Conservation (phyloP, 495 filamentous ascomycete species). For the Xylaria nigripes region DNA sequence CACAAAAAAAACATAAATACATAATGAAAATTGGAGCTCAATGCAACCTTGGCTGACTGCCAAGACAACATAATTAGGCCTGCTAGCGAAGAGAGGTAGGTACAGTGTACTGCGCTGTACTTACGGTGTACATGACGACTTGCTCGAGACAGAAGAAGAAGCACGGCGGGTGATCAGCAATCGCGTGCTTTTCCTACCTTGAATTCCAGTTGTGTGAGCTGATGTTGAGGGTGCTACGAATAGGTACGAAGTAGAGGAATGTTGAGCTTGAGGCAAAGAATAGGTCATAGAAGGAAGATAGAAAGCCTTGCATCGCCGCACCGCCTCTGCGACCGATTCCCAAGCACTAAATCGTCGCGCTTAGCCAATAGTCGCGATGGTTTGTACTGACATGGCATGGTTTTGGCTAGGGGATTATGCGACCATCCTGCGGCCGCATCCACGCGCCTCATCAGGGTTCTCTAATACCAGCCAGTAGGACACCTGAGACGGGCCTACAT, state of each 20-base stretch:
- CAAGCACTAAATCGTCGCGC: not conserved
- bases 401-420: not conserved
- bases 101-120: not conserved
- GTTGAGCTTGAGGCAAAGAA: not conserved
- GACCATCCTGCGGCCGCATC: not conserved
- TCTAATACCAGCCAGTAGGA: not conserved
- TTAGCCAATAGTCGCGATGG: conserved; percentile 12
- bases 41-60: conserved; percentile 3
- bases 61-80: not conserved
- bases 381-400: not conserved
- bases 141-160: not conserved
- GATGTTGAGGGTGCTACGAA: too few relatives aligned
- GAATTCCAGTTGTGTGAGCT: not conserved
- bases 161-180: not conserved
- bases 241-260: not conserved
- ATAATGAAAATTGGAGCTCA: not conserved
- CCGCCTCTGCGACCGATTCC: not conserved
- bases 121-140: not conserved
- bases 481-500: too few relatives aligned
- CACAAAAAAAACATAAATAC: too few relatives aligned
- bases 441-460: conserved; percentile 2
- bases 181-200: not conserved
- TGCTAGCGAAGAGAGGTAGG: not conserved
- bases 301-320: conserved; percentile 17
- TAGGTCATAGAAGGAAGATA: not conserved